Conservation (phyloP, 306 rosid species). For the Sphenostylis stenocarpa region DNA sequence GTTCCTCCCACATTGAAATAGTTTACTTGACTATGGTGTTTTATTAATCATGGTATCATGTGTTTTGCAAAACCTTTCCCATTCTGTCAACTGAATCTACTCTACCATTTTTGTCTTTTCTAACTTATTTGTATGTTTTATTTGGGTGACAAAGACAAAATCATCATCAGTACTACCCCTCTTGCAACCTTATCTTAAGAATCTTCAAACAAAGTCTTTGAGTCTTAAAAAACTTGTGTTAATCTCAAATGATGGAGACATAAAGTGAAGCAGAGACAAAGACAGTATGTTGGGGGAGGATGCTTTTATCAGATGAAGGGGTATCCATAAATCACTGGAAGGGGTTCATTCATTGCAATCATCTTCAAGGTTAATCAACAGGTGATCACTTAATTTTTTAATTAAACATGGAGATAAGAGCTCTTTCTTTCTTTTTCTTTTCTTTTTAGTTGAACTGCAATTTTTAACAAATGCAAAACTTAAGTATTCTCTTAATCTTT, state of each 20-base stretch:
- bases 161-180: too few relatives aligned
- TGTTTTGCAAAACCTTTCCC: background rate
- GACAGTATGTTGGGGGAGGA: too few relatives aligned
- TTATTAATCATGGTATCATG: background rate
- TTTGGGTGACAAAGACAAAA: too few relatives aligned
- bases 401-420: background rate
- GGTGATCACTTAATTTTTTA: conserved; percentile 26
- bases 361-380: conserved; percentile 30
- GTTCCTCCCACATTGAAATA: background rate
- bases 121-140: background rate
- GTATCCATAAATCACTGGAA: background rate
- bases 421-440: background rate
- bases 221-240: too few relatives aligned
- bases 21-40: background rate
- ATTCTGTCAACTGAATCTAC: background rate
- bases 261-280: background rate
- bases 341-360: background rate
- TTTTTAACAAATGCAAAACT: background rate
- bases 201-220: background rate
- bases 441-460: background rate
- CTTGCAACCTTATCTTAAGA: too few relatives aligned
- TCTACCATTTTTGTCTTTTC: conserved; percentile 10
- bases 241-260: too few relatives aligned
- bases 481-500: too few relatives aligned
- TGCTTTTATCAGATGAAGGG: background rate